Evolutionary conservation across 2,329 filamentous ascomycete species (phyloP).

Genomic region (Cadophora malorum): DNA sequence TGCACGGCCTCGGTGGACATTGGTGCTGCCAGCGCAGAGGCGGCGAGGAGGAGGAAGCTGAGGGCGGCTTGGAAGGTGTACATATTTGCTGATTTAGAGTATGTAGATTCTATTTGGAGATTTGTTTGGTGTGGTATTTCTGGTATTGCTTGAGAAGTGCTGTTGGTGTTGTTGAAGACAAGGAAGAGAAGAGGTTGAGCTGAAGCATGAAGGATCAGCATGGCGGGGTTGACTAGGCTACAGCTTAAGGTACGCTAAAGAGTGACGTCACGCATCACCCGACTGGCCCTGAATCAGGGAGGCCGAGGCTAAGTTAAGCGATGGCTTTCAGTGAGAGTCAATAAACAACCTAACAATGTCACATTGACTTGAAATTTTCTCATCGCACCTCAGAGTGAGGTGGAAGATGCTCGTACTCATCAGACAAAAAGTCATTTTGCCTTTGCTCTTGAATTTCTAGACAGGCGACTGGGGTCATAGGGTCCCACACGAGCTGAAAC

Average conservation of each 20-base stretch:
- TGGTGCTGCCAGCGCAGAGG: conserved; percentile 53
- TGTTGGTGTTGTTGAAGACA: neutral
- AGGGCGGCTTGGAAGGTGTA: conserved; percentile 25
- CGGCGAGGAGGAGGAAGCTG: conserved; percentile 55
- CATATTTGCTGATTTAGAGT: conserved; percentile 19
- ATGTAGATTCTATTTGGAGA: neutral
- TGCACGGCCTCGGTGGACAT: conserved; percentile 34
- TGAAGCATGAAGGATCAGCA: neutral
- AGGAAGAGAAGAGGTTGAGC: neutral
- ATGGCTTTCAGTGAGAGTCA: neutral
- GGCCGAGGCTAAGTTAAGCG: conserved; percentile 14
- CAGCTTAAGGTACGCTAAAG: neutral
- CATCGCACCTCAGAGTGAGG: too few species aligned
- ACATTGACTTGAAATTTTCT: too few species aligned
- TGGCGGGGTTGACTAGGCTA: conserved; percentile 8
- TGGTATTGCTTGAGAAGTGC: neutral
- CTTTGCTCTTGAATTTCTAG: too few species aligned
- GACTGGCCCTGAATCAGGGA: conserved; percentile 1
- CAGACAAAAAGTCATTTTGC: too few species aligned
- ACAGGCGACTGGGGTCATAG: too few species aligned
- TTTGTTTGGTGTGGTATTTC: neutral
- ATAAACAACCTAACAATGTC: neutral
- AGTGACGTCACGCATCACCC: conserved; percentile 10
- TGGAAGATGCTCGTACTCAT: too few species aligned
- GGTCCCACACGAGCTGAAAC: too few species aligned